These are phyloP conservation scores for Pyrenochaeta sp. DNA, from an alignment of 2,329 filamentous ascomycete species.

Conservation along the genomic window DNA sequence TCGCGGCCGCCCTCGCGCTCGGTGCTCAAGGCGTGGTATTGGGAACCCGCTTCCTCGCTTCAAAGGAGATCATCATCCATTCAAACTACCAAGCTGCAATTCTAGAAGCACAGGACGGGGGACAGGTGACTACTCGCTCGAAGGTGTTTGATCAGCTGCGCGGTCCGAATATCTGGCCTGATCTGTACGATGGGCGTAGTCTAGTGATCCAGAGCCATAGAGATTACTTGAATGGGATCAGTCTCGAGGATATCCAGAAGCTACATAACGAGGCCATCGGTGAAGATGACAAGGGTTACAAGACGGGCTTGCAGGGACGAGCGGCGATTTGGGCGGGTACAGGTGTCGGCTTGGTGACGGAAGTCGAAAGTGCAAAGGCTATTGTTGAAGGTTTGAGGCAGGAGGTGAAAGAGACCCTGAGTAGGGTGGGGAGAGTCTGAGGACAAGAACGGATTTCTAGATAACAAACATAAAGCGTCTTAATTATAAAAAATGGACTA, in stretches of 20 bases:
- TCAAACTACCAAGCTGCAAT: slow-evolving; percentile 58
- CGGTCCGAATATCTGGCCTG: slow-evolving; percentile 67
- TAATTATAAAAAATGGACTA: too few species aligned
- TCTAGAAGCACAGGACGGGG: slow-evolving; percentile 58
- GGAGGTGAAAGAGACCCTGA: slow-evolving; percentile 49
- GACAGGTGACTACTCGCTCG: slow-evolving; percentile 58
- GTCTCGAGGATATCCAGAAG: slow-evolving; percentile 53
- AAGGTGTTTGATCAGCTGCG: slow-evolving; percentile 63
- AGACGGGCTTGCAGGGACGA: slow-evolving; percentile 59
- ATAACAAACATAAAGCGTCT: too few species aligned
- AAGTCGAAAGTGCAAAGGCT: slow-evolving; percentile 59
- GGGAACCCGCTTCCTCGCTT: slow-evolving; percentile 71
- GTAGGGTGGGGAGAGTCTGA: slow-evolving; percentile 14
- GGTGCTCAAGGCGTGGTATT: slow-evolving; percentile 65
- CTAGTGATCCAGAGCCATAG: slow-evolving; percentile 62
- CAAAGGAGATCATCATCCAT: slow-evolving; percentile 56
- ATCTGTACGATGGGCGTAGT: slow-evolving; percentile 64
- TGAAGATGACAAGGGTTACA: slow-evolving; percentile 61
- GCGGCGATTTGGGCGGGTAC: slow-evolving; percentile 66
- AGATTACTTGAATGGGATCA: slow-evolving; percentile 50
- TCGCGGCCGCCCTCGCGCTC: slow-evolving; percentile 65
- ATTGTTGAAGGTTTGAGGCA: slow-evolving; percentile 58
- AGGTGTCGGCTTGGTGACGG: slow-evolving; percentile 65
- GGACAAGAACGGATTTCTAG: too few species aligned
- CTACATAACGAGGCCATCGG: slow-evolving; percentile 58